Base-by-base conservation (phyloP, 306 rosid species). In the Malus sylvestris region DNA sequence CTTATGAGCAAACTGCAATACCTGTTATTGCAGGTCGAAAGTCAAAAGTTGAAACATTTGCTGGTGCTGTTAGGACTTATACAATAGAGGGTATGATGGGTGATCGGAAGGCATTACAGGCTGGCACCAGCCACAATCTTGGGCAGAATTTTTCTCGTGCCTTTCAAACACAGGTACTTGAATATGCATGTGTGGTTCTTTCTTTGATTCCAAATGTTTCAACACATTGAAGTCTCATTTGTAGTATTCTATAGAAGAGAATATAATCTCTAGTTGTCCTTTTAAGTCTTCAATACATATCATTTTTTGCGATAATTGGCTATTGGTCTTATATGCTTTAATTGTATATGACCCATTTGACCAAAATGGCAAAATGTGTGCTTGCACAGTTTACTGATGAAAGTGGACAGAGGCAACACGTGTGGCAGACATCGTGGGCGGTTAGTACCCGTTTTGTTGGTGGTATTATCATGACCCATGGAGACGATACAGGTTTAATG, bases 1-100 rank as follows among this genome's bases (percentile, higher is more conserved):
- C 98, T 61, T 88, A 81, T 68, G 97, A 95, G 90, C 93, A 92
- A 83, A 87, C 97, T 72, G 97, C 93, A 79, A 88, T 92, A 83
- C 98, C 98, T 84, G 97, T 95, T 82, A 76, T 95, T 86, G 51
- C 92, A 58, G 98, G 98, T 84, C 93, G 97, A 80, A 95, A 95
- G 85, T 95, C 98, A 71, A 92, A 88, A 84, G 86, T 78, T n/a
- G 98, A 95, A 84, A 95, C 98, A 63, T 95, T 95, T 92, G 97
- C 98, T 77, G 98, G 98, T 80, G 98, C 97, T 30, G 81, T 74
- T 78, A 92, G 72, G 86, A 95, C 98, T 76, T 95, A 92, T 75
- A 95, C 98, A 6, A 95, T 95, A 51, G 98, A 95, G 87, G 98
- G 93, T 78, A 95, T 95, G 98, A 95, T 95, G 98, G 98, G 97